Conservation (phyloP, 2,329 filamentous ascomycete species). For the Pezizomycotina sp. region DNA sequence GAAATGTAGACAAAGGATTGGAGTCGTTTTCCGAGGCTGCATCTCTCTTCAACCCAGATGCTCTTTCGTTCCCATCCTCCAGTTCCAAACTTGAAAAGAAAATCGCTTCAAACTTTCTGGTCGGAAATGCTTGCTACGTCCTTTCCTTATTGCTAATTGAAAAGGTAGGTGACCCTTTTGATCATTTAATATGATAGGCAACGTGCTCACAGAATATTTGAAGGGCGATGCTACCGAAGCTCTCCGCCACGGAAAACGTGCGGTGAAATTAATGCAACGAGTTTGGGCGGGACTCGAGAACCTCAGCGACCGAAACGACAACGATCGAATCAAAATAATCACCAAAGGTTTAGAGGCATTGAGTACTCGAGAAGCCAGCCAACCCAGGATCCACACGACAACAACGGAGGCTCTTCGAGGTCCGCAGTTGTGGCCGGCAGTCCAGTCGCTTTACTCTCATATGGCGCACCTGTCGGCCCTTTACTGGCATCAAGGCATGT, state of each 20-base stretch:
- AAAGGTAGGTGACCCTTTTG: slow-evolving; percentile 22
- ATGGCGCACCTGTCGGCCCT: slow-evolving; percentile 58
- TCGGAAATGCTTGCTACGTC: slow-evolving; percentile 45
- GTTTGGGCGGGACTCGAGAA: slow-evolving; percentile 30
- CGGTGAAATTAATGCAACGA: slow-evolving; percentile 35
- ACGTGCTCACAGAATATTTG: slow-evolving; percentile 24
- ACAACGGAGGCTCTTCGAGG: slow-evolving; percentile 36
- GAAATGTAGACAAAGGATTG: slow-evolving; percentile 46
- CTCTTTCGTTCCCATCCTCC: slow-evolving; percentile 24
- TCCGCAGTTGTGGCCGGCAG: slow-evolving; percentile 63
- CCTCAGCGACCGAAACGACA: slow-evolving; percentile 14
- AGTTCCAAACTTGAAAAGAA: slow-evolving; percentile 30
- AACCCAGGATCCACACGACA: slow-evolving; percentile 29
- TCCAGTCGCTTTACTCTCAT: slow-evolving; percentile 54
- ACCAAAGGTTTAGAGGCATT: slow-evolving; percentile 27
- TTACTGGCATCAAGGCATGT: slow-evolving; percentile 70
- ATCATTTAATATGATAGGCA: slow-evolving; percentile 20
- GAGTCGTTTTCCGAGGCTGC: slow-evolving; percentile 26
- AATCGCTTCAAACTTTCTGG: slow-evolving; percentile 36
- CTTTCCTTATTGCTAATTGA: slow-evolving; percentile 50
- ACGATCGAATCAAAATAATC: slow-evolving; percentile 24
- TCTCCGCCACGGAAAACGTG: slow-evolving; percentile 40
- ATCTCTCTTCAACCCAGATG: slow-evolving; percentile 27
- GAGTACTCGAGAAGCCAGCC: slow-evolving; percentile 27
- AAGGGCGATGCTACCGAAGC: slow-evolving; percentile 43